These are phyloP conservation scores for Hericium alpestre DNA, from an alignment of 768 basidiomycete species.

Conservation along the genomic window DNA sequence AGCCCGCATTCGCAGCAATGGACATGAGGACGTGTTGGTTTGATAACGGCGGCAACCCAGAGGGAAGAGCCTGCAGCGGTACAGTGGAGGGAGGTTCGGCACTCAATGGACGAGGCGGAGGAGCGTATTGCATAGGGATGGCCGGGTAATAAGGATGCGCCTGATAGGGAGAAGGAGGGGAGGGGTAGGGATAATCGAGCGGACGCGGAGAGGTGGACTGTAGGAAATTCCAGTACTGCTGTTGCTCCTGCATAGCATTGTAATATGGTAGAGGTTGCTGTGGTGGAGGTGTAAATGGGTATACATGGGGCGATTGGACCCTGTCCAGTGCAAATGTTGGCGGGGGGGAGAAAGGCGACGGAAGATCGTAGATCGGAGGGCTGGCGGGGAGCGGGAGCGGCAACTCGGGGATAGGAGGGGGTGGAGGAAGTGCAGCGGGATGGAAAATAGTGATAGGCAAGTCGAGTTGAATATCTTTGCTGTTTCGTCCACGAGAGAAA, in stretches of 20 bases:
- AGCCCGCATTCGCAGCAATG: not conserved
- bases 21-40: constrained; percentile 16
- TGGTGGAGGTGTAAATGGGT: constrained; percentile 17
- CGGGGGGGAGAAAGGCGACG: constrained; percentile 10
- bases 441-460: constrained; percentile 59
- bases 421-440: constrained; percentile 45
- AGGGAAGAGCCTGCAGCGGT: constrained; percentile 20
- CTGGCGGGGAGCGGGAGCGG: constrained; percentile 9
- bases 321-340: constrained; percentile 17
- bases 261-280: not conserved
- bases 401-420: constrained; percentile 13
- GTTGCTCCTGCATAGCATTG: constrained; percentile 29
- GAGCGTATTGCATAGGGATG: constrained; percentile 15
- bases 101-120: constrained; percentile 39
- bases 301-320: constrained; percentile 23
- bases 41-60: constrained; percentile 27
- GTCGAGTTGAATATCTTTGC: constrained; percentile 60
- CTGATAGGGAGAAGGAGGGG: constrained; percentile 16
- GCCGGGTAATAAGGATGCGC: constrained; percentile 25
- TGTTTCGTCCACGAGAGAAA: constrained; percentile 19
- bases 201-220: constrained; percentile 20
- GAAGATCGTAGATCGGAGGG: constrained; percentile 11
- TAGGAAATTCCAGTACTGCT: constrained; percentile 21
- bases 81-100: constrained; percentile 30
- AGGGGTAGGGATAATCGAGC: constrained; percentile 20